Percentiles rank a stretch among this genome's conserved stretches.
Evolutionary conservation across 306 rosid species (phyloP).

Genomic region (Abrus pulchellus): DNA sequence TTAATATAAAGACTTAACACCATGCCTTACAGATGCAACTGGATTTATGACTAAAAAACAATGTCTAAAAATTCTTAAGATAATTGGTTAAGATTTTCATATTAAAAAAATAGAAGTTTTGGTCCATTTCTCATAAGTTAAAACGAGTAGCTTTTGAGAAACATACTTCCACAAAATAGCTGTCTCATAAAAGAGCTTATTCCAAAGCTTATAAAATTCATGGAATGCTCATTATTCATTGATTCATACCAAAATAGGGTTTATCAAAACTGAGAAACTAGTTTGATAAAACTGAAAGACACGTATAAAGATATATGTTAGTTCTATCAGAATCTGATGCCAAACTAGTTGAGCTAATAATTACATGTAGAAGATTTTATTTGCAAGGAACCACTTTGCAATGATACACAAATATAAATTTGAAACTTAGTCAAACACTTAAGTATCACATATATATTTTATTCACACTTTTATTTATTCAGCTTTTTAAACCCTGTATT

Average conservation of each 20-base stretch:
- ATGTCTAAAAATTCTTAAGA: not conserved
- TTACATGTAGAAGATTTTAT: not conserved
- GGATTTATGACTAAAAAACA: not conserved
- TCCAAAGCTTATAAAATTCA: slow-evolving; percentile 21
- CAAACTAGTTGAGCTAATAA: slow-evolving; percentile 14
- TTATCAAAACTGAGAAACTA: slow-evolving; percentile 2
- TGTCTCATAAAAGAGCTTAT: not conserved
- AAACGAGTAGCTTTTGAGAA: not conserved
- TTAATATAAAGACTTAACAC: not conserved
- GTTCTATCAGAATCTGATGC: slow-evolving; percentile 15
- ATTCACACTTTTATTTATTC: slow-evolving; percentile 14
- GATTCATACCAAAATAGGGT: not conserved
- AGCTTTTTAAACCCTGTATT: slow-evolving; percentile 10
- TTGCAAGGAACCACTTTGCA: not conserved
- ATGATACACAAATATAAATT: slow-evolving; percentile 3
- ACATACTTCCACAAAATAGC: not conserved
- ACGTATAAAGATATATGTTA: not conserved
- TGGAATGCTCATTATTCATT: not conserved
- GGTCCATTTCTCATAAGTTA: not conserved
- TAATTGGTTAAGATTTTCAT: not conserved
- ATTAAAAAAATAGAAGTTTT: not conserved
- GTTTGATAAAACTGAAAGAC: not conserved
- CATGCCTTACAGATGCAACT: not conserved
- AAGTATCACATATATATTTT: not conserved
- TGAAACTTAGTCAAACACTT: not conserved